Percentiles rank a stretch among this genome's conserved stretches.
These are phyloP conservation scores for Lasiosphaeriaceae sp. DNA, from an alignment of 495 filamentous ascomycete species.

Conservation along the genomic window DNA sequence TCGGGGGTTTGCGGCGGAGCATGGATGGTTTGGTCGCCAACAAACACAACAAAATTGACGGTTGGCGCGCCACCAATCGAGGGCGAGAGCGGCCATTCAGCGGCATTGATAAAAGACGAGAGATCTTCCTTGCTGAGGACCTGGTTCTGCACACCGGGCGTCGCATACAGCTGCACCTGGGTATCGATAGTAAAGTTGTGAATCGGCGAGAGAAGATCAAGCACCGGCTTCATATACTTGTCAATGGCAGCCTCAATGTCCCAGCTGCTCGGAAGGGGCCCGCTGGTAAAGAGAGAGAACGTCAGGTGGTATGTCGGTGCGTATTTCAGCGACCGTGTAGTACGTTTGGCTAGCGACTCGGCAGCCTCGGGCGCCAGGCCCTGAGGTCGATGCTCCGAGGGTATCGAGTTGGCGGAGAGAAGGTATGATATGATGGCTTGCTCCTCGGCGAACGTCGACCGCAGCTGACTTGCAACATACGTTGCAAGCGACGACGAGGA, in stretches of 20 bases:
- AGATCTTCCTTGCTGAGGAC: slow-evolving; percentile 81
- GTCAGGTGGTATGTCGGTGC: slow-evolving; percentile 92
- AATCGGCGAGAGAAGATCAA: slow-evolving; percentile 72
- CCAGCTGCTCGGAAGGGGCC: slow-evolving; percentile 77
- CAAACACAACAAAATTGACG: slow-evolving; percentile 90
- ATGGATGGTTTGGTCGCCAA: slow-evolving; percentile 52
- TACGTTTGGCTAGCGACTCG: slow-evolving; percentile 50
- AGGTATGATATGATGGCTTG: slow-evolving; percentile 84
- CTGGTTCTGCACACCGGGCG: slow-evolving; percentile 64
- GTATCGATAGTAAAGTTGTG: slow-evolving; percentile 97
- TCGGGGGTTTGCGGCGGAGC: slow-evolving; percentile 29
- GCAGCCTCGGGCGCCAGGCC: slow-evolving; percentile 37
- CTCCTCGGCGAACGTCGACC: slow-evolving; percentile 80
- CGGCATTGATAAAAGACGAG: slow-evolving; percentile 92
- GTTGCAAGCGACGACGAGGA: slow-evolving; percentile 71
- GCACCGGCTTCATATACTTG: slow-evolving; percentile 75
- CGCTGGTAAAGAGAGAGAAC: slow-evolving; percentile 88
- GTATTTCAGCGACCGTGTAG: slow-evolving; percentile 83
- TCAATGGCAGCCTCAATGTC: slow-evolving; percentile 81
- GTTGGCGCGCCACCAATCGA: slow-evolving; percentile 92
- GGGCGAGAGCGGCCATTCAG: slow-evolving; percentile 93
- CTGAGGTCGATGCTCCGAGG: slow-evolving; percentile 44
- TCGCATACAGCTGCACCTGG: slow-evolving; percentile 90
- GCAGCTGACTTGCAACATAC: slow-evolving; percentile 76
- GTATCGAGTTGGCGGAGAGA: slow-evolving; percentile 56